Base-by-base conservation (phyloP, 345 rosid species). In the Salix suchowensis region DNA sequence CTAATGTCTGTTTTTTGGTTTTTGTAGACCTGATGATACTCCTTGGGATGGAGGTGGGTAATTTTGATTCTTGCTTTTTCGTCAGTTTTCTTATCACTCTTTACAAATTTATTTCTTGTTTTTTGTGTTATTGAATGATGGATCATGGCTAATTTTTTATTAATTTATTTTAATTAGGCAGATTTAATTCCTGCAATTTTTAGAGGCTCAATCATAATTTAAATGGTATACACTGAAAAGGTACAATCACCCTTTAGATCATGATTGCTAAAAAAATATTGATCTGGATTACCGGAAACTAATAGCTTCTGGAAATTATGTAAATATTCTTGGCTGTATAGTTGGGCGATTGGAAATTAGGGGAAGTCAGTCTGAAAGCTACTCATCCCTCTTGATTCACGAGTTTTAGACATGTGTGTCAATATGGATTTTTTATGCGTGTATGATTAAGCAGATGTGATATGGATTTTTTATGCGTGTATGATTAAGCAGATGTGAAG, bases 1-100 rank as follows among this genome's bases (percentile, higher is more conserved):
- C 71, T 58, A 1, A 24, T 44, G 66, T 72, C 64, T 68, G 62
- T 73, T 16, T 24, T 28, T 67, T 77, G 32, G 75, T 80, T 9
- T 39, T 78, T 79, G 85, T 88, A 90, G 94, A 52, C 97, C 92
- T 73, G 92, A 89, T 73, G 95, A 89, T 81, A 86, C 91, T 36
- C 91, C 94, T 1, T 92, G 97, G 95, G 97, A 92, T 77, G 95
- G 95, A 88, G 97, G 94, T 92, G 76, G 81, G 87, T 76, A 37
- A 73, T 79, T 18, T 64, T 30, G 37, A 67, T 23, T 62, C 9
- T 32, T 26, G 68, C 70, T 69, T 69, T 9, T 39, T 30, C 42
- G 50, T n/a, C 15, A 75, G 74, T 58, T 36, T 6, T 19, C 5
- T 68, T n/a, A n/a, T 67, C 19, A 2, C 42, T 39, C 42, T 12